Conservation (phyloP, 345 rosid species). For the Garcia nutans region DNA sequence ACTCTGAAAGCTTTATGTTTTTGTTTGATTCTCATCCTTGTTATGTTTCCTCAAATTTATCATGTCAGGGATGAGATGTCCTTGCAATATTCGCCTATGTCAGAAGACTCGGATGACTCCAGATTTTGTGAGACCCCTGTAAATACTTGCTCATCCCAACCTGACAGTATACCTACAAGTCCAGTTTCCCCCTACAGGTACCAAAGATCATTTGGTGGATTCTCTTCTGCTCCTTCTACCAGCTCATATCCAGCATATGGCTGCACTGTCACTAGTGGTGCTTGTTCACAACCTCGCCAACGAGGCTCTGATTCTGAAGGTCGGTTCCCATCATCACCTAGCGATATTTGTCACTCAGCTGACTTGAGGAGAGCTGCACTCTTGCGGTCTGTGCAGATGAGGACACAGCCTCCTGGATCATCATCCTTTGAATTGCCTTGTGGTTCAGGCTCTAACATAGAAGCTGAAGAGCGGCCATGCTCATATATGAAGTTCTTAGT, state of each 20-base stretch:
- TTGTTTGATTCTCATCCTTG: background rate
- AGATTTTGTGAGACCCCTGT: conserved; percentile 55
- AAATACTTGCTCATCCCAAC: conserved; percentile 54
- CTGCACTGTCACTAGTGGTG: conserved; percentile 21
- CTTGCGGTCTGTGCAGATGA: conserved; percentile 93
- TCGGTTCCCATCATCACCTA: conserved; percentile 92
- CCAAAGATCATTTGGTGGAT: conserved; percentile 54
- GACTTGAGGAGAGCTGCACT: conserved; percentile 90
- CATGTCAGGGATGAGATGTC: conserved; percentile 74
- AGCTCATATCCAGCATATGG: conserved; percentile 39
- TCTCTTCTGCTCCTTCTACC: conserved; percentile 39
- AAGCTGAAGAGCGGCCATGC: conserved; percentile 61
- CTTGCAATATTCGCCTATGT: conserved; percentile 91
- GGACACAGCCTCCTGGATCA: conserved; percentile 62
- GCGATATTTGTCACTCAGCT: conserved; percentile 95
- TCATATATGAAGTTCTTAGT: conserved; percentile 54
- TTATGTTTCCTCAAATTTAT: background rate
- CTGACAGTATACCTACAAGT: conserved; percentile 77
- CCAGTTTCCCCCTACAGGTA: conserved; percentile 80
- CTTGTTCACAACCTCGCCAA: conserved; percentile 58
- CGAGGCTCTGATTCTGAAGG: conserved; percentile 89
- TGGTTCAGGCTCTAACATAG: conserved; percentile 45
- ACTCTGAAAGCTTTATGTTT: background rate
- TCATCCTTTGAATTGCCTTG: conserved; percentile 43
- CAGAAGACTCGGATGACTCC: conserved; percentile 80